These are phyloP conservation scores for Exophiala bonariae DNA, from an alignment of 2,329 filamentous ascomycete genomes.

Conservation along the genomic window DNA sequence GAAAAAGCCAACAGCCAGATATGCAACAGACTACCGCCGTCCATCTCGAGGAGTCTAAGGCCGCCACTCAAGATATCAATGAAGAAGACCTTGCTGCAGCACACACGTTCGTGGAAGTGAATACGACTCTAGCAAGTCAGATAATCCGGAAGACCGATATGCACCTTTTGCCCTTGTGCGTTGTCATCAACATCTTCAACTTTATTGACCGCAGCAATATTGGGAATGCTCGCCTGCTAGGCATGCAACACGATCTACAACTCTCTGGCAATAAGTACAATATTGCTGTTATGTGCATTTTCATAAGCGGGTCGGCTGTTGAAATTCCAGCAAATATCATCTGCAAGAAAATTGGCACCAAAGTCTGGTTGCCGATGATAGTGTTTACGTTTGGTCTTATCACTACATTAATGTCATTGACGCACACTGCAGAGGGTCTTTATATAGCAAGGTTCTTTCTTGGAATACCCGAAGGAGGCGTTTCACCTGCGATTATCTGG, in stretches of 20 bases:
- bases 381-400: constrained; percentile 63
- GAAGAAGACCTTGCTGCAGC: too few relatives aligned
- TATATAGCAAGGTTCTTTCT: constrained; percentile 61
- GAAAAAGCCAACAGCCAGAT: too few relatives aligned
- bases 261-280: constrained; percentile 26
- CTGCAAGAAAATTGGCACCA: constrained; percentile 9
- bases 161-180: too few relatives aligned
- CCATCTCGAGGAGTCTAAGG: too few relatives aligned
- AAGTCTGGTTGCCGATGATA: constrained; percentile 5
- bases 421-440: constrained; percentile 49
- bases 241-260: constrained; percentile 35
- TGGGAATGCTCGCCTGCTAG: constrained; percentile 38
- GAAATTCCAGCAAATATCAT: constrained; percentile 13
- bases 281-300: constrained; percentile 4
- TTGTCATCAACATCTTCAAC: too few relatives aligned
- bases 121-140: too few relatives aligned
- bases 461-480: constrained; percentile 63
- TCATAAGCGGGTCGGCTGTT: constrained; percentile 27
- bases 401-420: constrained; percentile 48
- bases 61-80: too few relatives aligned
- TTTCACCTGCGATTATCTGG: constrained; percentile 66
- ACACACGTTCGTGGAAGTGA: too few relatives aligned
- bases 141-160: too few relatives aligned
- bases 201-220: constrained; percentile 46
- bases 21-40: too few relatives aligned